Evolutionary conservation across 1,284 basidiomycete species (phyloP), one percentile per base, ranked within the genome.

Genomic region (Ustilago shanxiensis): DNA sequence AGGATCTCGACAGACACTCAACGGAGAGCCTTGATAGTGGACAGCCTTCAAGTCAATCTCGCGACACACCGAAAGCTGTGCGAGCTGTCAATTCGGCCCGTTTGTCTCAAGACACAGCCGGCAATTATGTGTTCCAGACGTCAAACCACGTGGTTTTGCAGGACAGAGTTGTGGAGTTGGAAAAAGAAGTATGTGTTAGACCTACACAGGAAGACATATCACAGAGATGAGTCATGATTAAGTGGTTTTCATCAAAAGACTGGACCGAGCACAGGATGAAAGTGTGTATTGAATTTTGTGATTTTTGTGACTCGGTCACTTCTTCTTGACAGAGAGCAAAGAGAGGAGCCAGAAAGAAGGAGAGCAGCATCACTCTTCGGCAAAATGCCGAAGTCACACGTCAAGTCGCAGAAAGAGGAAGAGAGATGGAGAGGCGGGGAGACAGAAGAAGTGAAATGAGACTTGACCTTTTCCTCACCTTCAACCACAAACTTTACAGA

Each of bases 271-370:
- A 16, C 20, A 3, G 24, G 18, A 31, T n/a, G 24, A 47, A 47
- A 6, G 18, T 20, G 20, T 44, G 13, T 39, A 6, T 41, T 11
- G 2, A 16, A 2, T 39, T 39, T 39, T 39, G 18, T 44, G 18
- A 20, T 22, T 44, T 44, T 44, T 22, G 55, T 57, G 55, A 57
- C 55, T 57, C 55, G 55, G 44, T 28, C 37, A 20, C 31, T n/a
- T 41, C 41, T 44, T 44, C 41, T 56, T 33, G 47, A n/a, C n/a
- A n/a, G n/a, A n/a, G n/a, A n/a, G n/a, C n/a, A n/a, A n/a, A 47
- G 24, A 47, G n/a, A 31, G 54, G 20, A 26, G 33, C 7, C 51
- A 45, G 16, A 4, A 3, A n/a, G n/a, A n/a, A n/a, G n/a, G n/a
- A n/a, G n/a, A n/a, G n/a, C n/a, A n/a, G n/a, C n/a, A n/a, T n/a